These are phyloP conservation scores for Pseudonitzschia multiseries DNA, from an alignment of 108 stramenopile species.

Conservation along the genomic window DNA sequence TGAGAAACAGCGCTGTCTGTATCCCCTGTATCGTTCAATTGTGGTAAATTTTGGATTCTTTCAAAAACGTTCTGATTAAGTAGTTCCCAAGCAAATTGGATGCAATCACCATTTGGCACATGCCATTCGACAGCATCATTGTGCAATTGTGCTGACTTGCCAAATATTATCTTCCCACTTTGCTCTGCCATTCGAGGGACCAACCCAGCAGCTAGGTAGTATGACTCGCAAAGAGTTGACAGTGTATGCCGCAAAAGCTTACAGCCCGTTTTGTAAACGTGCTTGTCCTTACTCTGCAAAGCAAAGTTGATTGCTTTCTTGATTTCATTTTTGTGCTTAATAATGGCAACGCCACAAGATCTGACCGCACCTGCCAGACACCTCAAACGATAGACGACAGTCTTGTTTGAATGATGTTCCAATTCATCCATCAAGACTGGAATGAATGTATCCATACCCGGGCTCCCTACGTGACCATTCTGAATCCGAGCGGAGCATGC, in stretches of 20 bases:
- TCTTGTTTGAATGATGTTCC: conserved; percentile 66
- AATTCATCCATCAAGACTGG: conserved; percentile 68
- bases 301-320: conserved; percentile 58
- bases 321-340: conserved; percentile 55
- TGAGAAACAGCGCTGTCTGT: conserved; percentile 13
- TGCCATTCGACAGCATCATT: conserved; percentile 69
- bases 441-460: conserved; percentile 75
- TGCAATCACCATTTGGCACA: conserved; percentile 63
- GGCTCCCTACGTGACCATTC: conserved; percentile 42
- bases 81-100: conserved; percentile 63
- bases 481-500: conserved; percentile 54
- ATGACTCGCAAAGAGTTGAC: conserved; percentile 77
- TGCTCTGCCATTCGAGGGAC: conserved; percentile 32
- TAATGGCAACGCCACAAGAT: conserved; percentile 56
- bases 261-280: conserved; percentile 82
- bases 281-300: conserved; percentile 65
- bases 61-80: conserved; percentile 41
- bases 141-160: conserved; percentile 50
- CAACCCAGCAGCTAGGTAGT: conserved; percentile 45
- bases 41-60: conserved; percentile 26
- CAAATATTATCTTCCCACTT: conserved; percentile 21
- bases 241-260: conserved; percentile 84
- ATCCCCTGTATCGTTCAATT: conserved; percentile 13
- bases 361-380: conserved; percentile 82
- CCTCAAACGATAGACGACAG: conserved; percentile 71